Evolutionary conservation across 225 moss, liverwort and hornwort species (phyloP), one percentile per base, ranked within the genome.

Genomic region (Pleurozium schreberi): DNA sequence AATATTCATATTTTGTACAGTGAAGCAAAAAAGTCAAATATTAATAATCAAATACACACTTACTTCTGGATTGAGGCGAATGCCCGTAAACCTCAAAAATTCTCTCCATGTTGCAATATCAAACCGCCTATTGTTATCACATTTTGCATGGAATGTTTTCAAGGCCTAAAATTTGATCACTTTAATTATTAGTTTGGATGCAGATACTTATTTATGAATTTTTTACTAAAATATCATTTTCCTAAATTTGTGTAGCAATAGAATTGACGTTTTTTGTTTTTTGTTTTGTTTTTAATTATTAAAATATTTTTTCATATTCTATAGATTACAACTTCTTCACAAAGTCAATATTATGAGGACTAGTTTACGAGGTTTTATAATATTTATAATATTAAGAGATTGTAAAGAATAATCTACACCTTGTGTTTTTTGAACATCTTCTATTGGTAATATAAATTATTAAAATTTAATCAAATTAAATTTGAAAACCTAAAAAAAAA

Each of bases 21-120:
- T 38, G 1, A 53, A n/a, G 7, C 20, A 84, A 28, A 53, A n/a
- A 52, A 27, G n/a, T 3, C 12, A 5, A 5, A 53, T 14, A 53
- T 42, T 10, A 11, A 7, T 14, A 12, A 55, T 43, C 0, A 11
- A 49, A 22, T 74, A 31, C 18, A 58, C 1, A 38, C 50, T 55
- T 80, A 98, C 98, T 95, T 98, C 95, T 2, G 96, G 96, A 92
- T 98, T 98, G 27, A 98, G 93, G 18, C 96, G 95, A 43, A 96
- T 91, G 6, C 82, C 38, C 9, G 95, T 95, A 69, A 86, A 94
- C 9, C 89, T 88, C 14, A 94, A 67, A 87, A 94, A 94, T 7
- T 94, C 92, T 42, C 87, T 86, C 94, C 94, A 94, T 82, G 91
- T 94, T 38, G 88, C 87, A 66, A 94, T 60, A 65, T 93, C 92